phyloP scores from a whole-genome alignment of 495 filamentous ascomycete genomes.

The Elasticomyces elasticus region DNA sequence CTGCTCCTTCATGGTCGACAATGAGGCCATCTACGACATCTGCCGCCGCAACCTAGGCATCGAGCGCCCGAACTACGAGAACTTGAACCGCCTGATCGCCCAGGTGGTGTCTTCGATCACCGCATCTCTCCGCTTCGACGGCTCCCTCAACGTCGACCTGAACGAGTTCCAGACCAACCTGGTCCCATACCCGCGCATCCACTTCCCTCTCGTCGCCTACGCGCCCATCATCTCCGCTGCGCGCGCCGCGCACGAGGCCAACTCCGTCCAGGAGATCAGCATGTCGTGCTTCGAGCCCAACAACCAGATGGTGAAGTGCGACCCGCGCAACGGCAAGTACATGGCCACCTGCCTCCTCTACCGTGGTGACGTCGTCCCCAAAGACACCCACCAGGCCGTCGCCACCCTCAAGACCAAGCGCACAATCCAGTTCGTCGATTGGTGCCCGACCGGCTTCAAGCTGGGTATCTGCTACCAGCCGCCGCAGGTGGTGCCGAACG shows the following conservation, averaged over 20 bases:
- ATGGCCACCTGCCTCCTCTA: constrained; percentile 98
- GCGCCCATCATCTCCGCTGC: constrained; percentile 85
- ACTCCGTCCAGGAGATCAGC: constrained; percentile 39
- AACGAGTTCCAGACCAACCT: constrained; percentile 99
- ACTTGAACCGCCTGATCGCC: constrained; percentile 96
- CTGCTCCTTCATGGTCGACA: constrained; percentile 99
- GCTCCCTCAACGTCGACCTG: constrained; percentile 96
- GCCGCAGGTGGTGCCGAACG: constrained; percentile 87
- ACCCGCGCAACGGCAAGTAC: constrained; percentile 98
- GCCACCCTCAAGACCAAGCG: constrained; percentile 96
- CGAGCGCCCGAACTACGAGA: constrained; percentile 92
- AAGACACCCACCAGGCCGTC: constrained; percentile 84
- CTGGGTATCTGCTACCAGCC: constrained; percentile 99
- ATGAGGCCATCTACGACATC: constrained; percentile 99
- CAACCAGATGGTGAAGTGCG: constrained; percentile 99
- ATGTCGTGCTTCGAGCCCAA: constrained; percentile 60
- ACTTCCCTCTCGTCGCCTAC: constrained; percentile 97
- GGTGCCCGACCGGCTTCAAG: constrained; percentile 99
- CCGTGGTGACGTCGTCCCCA: constrained; percentile 95
- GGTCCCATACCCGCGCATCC: constrained; percentile 96
- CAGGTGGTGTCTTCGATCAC: constrained; percentile 99
- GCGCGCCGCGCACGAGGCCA: constrained; percentile 87
- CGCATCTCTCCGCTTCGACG: constrained; percentile 95
- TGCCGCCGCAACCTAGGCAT: constrained; percentile 95
- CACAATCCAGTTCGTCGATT: constrained; percentile 98